Evolutionary conservation across 495 filamentous ascomycete genomes (phyloP), one percentile per base, ranked within the genome.

Genomic region (Amniculicola lignicola): DNA sequence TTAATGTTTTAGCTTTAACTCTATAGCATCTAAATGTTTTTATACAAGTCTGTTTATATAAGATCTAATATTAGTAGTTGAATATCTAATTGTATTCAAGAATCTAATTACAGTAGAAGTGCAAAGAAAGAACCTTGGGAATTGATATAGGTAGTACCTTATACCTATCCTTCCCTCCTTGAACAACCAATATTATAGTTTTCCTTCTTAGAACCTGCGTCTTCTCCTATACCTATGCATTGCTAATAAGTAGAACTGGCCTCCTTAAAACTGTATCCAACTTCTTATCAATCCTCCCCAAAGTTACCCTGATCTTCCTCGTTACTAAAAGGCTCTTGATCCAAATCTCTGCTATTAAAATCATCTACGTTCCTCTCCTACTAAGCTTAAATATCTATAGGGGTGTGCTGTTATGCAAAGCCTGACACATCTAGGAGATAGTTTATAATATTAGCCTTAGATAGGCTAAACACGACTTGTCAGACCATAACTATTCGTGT

Each of bases 101-200:
- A n/a, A n/a, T n/a, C n/a, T n/a, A n/a, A n/a, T n/a, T n/a, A n/a
- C n/a, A n/a, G n/a, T n/a, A n/a, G n/a, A n/a, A n/a, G n/a, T n/a
- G n/a, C n/a, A n/a, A n/a, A n/a, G n/a, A n/a, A n/a, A n/a, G n/a
- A n/a, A n/a, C n/a, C n/a, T n/a, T n/a, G n/a, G n/a, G n/a, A 22
- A 27, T 27, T 29, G 38, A 43, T 53, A 22, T 53, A 43, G 18
- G 39, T 53, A 53, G 50, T 53, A 22, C n/a, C n/a, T n/a, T n/a
- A n/a, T n/a, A 24, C 23, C 18, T 53, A 31, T 24, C 18, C 24
- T 53, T 28, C 44, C 50, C 44, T 43, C 25, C 27, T 53, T 53
- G 21, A 33, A 43, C 4, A n/a, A n/a, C n/a, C n/a, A n/a, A n/a
- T n/a, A n/a, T n/a, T n/a, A 53, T 37, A 53, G 39, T 43, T 25